Base-by-base conservation (phyloP, 2,329 filamentous ascomycete species). In the Aciculosporium take region DNA sequence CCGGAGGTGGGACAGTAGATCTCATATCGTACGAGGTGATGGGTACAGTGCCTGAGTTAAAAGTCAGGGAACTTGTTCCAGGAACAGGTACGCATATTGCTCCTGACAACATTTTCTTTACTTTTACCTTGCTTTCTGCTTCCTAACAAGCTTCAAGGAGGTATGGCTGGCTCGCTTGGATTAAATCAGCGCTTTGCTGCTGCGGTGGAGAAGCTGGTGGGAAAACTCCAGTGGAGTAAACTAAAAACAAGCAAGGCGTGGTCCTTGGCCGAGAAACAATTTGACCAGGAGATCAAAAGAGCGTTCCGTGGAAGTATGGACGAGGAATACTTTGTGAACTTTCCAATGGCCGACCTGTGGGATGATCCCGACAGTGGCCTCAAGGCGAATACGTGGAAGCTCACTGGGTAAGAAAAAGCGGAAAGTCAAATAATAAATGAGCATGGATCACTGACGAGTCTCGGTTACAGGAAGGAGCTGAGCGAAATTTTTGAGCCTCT, bases 1-100 rank as follows among this genome's bases (percentile, higher is more conserved):
- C 69, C 17, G 70, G 70, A 8, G 71, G 71, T 15, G 71, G 69
- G 17, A 72, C 69, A 0, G 69, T 69, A 1, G 70, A 74, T 49
- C 55, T 74, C 13, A 72, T 74, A 40, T 68, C 66, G 9, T 74
- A 74, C 46, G 64, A 66, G 41, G 62, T 74, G 29, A 60, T 40
- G 17, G 9, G 27, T 6, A 21, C 23, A 15, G 4, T 9, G 3
- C 53, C 53, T 1, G 44, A 5, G 3, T 43, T 55, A 0, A 17
- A 49, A n/a, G 18, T 53, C 0, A 51, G 45, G 8, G 53, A 56
- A 37, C 15, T 55, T 0, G 49, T 56, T 8, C 50, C 49, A 0
- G 51, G 53, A 4, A 48, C 41, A 38, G 52, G 52, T 50, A 43
- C 18, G 39, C 23, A 7, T 21, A 12, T 13, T 1, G 1, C 4